phyloP scores from a whole-genome alignment of 345 rosid species.

The Excoecaria cochinchinensis region DNA sequence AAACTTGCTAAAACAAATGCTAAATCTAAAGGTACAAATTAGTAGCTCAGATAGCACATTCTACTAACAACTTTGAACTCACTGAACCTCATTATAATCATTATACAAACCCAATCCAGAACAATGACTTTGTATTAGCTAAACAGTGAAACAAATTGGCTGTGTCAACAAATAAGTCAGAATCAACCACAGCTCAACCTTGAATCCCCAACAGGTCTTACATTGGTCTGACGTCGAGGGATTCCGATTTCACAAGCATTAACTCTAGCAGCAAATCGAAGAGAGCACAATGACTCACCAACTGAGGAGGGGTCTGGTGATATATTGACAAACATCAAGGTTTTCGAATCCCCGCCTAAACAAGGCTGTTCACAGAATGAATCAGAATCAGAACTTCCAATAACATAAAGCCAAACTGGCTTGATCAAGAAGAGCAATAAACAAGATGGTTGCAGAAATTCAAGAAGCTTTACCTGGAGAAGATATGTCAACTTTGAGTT shows the following conservation, averaged over 20 bases:
- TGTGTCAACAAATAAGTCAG: background rate
- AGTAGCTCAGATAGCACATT: conserved; percentile 11
- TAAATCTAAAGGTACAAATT: conserved; percentile 22
- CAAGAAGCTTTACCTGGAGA: conserved; percentile 61
- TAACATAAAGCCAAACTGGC: background rate
- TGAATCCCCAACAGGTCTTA: conserved; percentile 43
- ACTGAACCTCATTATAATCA: background rate
- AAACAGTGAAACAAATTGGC: background rate
- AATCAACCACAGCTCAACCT: conserved; percentile 76
- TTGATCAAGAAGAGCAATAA: background rate
- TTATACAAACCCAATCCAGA: conserved; percentile 8
- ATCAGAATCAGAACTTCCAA: conserved; percentile 16
- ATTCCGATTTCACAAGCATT: conserved; percentile 99
- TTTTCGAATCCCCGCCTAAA: conserved; percentile 93
- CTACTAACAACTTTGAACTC: conserved; percentile 7
- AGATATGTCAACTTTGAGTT: conserved; percentile 89
- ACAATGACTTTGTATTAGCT: background rate
- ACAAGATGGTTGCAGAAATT: background rate
- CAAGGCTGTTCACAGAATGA: conserved; percentile 67
- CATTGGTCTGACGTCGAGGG: conserved; percentile 67
- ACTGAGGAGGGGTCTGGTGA: conserved; percentile 79
- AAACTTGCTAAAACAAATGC: conserved; percentile 5
- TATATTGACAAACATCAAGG: conserved; percentile 87
- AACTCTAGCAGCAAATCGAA: conserved; percentile 93
- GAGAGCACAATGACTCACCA: conserved; percentile 91